Evolutionary conservation across 805 yeast species (phyloP), one percentile per base, ranked within the genome.

Genomic region (Lachancea sp.): DNA sequence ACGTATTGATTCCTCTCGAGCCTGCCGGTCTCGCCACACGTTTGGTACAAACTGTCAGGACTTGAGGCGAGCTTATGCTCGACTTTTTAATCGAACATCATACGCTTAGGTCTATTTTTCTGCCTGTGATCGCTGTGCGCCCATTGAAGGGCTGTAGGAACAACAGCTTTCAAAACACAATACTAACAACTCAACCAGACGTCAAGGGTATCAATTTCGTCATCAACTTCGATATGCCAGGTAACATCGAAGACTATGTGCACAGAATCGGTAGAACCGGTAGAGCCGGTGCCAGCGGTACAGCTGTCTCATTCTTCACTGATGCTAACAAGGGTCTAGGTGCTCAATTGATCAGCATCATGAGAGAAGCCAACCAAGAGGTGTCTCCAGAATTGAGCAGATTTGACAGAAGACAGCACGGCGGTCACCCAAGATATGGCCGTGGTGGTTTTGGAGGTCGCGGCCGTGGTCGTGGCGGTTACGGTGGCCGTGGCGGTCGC

Each of bases 231-330:
- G 98, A 91, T 69, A 91, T 91, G 90, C 98, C 99, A 63, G 89
- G 87, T 70, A 91, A 91, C 72, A 87, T 90, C 65, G 99, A 93
- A 76, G 98, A 93, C 73, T 91, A 91, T 68, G 97, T 91, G 52
- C 99, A 91, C 70, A 82, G 99, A 74, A 93, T 91, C 64, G 99
- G 99, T 70, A 90, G 97, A 80, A 90, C 99, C 54, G 99, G 99
- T 68, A 88, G 99, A 79, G 99, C 97, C 56, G 98, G 98, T 68
- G 82, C 89, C 51, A 75, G 77, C 51, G 99, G 99, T 78, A 90
- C 93, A 51, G 97, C 99, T 45, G 79, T 89, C 55, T 87, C 98
- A 8, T 80, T 91, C 68, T 93, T 93, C 78, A 88, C 97, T 48
- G 85, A 80, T 53, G 90, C 75, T 54, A 87, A 89, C 75, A 73